These are phyloP conservation scores for Boletellus sp. DNA, from an alignment of 768 basidiomycete genomes.

Conservation along the genomic window DNA sequence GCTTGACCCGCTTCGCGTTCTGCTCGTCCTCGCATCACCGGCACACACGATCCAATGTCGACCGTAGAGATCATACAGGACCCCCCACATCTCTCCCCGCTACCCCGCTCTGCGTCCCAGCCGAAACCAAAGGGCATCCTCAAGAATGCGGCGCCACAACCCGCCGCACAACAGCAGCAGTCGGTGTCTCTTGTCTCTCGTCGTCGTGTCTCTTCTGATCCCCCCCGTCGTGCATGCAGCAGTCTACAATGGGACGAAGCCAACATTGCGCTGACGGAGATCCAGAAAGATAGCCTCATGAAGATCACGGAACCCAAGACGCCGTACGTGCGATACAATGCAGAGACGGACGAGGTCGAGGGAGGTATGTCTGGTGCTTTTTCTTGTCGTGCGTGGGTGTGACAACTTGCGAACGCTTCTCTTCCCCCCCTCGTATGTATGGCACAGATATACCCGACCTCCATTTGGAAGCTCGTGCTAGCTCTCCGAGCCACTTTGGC, in stretches of 20 bases:
- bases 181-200: conserved; percentile 31
- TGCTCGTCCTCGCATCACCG: background rate
- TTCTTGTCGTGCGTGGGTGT: no score
- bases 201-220: background rate
- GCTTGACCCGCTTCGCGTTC: background rate
- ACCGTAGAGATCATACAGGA: conserved; percentile 35
- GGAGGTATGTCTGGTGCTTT: conserved; percentile 55
- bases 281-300: conserved; percentile 94
- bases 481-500: conserved; percentile 38
- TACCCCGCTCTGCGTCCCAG: conserved; percentile 60
- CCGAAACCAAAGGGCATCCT: conserved; percentile 84
- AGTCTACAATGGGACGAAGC: conserved; percentile 95
- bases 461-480: conserved; percentile 43
- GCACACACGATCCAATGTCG: conserved; percentile 19
- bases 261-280: conserved; percentile 88
- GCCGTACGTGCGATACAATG: conserved; percentile 88
- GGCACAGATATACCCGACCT: conserved; percentile 78
- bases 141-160: conserved; percentile 65
- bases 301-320: conserved; percentile 99
- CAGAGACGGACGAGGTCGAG: conserved; percentile 80
- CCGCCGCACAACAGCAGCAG: conserved; percentile 45
- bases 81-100: conserved; percentile 43
- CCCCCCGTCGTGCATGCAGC: conserved; percentile 20
- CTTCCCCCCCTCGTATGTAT: background rate
- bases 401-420: no score